These are phyloP conservation scores for Pyricularia grisea DNA, from an alignment of 2,329 filamentous ascomycete genomes.

Conservation along the genomic window DNA sequence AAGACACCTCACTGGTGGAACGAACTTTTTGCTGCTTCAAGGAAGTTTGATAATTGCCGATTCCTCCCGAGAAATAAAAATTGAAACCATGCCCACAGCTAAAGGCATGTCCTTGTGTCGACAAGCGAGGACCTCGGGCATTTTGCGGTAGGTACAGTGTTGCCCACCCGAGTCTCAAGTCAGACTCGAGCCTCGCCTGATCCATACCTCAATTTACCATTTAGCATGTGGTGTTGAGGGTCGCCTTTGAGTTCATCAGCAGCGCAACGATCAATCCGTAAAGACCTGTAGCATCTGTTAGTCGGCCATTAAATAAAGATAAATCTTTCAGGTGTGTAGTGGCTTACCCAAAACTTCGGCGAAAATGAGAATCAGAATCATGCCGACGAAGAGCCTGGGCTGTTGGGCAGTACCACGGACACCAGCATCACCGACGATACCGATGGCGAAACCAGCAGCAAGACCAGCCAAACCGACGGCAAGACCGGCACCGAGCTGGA, in stretches of 20 bases:
- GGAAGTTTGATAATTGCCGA: neutral
- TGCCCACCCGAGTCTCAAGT: neutral
- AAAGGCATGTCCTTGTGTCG: neutral
- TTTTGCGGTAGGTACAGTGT: neutral
- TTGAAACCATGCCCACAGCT: neutral
- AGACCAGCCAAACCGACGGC: conserved; percentile 75
- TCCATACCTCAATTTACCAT: neutral
- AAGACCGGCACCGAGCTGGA: conserved; percentile 77
- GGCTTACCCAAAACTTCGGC: conserved; percentile 88
- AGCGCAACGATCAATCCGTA: conserved; percentile 98
- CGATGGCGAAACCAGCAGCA: conserved; percentile 78
- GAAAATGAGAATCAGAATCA: conserved; percentile 99
- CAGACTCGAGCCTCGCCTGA: neutral
- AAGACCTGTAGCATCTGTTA: conserved; percentile 54
- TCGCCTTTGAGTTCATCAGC: conserved; percentile 96
- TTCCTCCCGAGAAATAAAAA: neutral
- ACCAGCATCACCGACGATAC: conserved; percentile 83
- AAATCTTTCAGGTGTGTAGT: neutral
- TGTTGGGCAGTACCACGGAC: conserved; percentile 79
- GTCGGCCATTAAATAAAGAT: neutral
- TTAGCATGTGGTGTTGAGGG: conserved; percentile 55
- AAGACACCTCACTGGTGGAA: neutral
- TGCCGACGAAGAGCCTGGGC: conserved; percentile 84
- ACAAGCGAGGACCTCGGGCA: neutral
- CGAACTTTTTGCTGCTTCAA: neutral